phyloP scores from a whole-genome alignment of 495 filamentous ascomycete genomes.

The Podospora bellae-mahoneyi region DNA sequence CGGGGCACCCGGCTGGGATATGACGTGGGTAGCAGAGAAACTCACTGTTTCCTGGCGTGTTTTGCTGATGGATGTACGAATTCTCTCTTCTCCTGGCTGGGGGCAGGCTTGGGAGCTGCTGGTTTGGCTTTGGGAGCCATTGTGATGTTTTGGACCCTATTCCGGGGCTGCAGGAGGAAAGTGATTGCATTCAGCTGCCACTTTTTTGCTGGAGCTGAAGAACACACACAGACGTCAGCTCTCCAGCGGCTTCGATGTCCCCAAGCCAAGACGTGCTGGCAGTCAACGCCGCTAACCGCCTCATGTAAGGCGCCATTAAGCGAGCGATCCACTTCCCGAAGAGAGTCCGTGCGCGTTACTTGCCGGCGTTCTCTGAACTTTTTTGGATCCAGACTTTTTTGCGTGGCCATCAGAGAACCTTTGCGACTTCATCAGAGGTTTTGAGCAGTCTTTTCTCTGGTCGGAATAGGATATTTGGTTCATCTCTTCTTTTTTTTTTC shows the following conservation, averaged over 20 bases:
- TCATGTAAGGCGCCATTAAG: background rate
- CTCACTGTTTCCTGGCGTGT: constrained; percentile 48
- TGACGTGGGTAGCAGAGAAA: constrained; percentile 6
- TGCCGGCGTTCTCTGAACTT: constrained; percentile 16
- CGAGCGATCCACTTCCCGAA: background rate
- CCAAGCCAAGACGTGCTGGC: background rate
- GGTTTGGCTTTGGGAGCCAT: constrained; percentile 30
- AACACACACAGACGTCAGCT: background rate
- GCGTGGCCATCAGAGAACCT: constrained; percentile 9
- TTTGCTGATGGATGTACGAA: constrained; percentile 45
- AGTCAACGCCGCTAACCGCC: background rate
- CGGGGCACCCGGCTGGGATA: background rate
- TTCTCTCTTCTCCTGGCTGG: constrained; percentile 24
- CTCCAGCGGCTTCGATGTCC: constrained; percentile 1
- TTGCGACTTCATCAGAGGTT: background rate
- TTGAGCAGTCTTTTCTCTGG: background rate
- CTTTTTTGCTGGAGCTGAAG: constrained; percentile 9
- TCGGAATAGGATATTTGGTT: background rate
- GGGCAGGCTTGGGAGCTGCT: constrained; percentile 14
- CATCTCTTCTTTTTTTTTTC: background rate
- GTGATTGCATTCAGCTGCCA: background rate
- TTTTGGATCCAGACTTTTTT: constrained; percentile 37
- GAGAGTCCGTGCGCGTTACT: background rate
- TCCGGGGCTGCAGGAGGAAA: background rate
- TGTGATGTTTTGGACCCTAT: background rate